Percentiles rank a stretch among this genome's conserved stretches.
phyloP scores from a whole-genome alignment of 1,284 basidiomycete genomes.

The Fomitiporia mediterranea region DNA sequence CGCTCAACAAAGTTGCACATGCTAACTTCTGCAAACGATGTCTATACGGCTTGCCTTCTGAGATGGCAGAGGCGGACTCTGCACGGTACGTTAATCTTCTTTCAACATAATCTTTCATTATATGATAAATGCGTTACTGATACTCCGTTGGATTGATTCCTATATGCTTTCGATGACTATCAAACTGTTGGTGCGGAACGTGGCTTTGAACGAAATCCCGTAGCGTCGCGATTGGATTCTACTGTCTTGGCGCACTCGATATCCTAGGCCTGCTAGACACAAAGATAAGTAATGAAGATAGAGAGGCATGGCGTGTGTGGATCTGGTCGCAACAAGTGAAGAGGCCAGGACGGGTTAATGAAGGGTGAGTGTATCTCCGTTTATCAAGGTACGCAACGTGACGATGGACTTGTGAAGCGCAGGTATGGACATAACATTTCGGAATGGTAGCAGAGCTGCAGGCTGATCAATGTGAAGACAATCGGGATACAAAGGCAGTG shows the following conservation, averaged over 20 bases:
- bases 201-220: constrained; percentile 20
- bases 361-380: neutral
- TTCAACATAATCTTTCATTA: too few relatives aligned
- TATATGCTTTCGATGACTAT: neutral
- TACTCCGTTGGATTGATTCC: neutral
- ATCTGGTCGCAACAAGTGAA: constrained; percentile 65
- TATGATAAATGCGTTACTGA: too few relatives aligned
- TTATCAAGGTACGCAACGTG: neutral
- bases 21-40: constrained; percentile 18
- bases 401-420: constrained; percentile 6
- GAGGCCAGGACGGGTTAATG: neutral
- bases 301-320: constrained; percentile 73
- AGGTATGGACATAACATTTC: neutral
- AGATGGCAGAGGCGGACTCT: constrained; percentile 16
- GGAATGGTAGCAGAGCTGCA: neutral
- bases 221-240: constrained; percentile 82
- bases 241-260: constrained; percentile 77
- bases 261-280: constrained; percentile 54
- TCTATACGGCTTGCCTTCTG: constrained; percentile 13
- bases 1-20: constrained; percentile 18
- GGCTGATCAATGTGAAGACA: neutral
- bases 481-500: neutral
- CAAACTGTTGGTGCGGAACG: too few relatives aligned
- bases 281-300: constrained; percentile 46
- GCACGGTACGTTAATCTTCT: constrained; percentile 12